phyloP scores from a whole-genome alignment of 352 stramenopile genomes.

The Phytophthora parvispora region DNA sequence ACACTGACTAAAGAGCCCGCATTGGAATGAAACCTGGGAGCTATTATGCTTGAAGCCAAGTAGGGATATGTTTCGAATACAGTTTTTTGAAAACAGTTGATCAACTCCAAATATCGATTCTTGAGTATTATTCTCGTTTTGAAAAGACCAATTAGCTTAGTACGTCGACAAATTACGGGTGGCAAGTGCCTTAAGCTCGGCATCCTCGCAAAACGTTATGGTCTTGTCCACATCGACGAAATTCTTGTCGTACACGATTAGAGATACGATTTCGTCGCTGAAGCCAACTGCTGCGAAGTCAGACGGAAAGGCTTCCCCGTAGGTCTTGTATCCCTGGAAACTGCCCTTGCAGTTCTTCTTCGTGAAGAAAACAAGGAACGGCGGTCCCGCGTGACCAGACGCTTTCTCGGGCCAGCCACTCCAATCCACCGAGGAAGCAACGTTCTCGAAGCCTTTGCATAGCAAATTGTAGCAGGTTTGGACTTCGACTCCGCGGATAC shows the following conservation, averaged over 20 bases:
- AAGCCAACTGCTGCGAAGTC: not conserved
- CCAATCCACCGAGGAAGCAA: not conserved
- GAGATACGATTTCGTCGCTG: not conserved
- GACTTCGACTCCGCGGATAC: not conserved
- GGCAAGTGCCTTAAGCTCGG: not conserved
- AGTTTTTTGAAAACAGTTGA: too few species aligned
- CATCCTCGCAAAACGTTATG: not conserved
- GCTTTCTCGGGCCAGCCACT: not conserved
- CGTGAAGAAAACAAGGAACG: conserved; percentile 1
- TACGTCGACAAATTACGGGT: not conserved
- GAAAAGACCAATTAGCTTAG: too few species aligned
- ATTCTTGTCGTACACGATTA: conserved; percentile 8
- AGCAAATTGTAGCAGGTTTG: conserved; percentile 6
- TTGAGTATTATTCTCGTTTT: too few species aligned
- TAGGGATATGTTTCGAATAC: too few species aligned
- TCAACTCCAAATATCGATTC: too few species aligned
- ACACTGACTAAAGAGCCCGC: not conserved
- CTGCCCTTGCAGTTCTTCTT: conserved; percentile 6
- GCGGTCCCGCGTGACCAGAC: not conserved
- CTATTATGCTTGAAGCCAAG: too few species aligned
- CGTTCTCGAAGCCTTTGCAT: not conserved
- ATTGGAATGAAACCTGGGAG: too few species aligned
- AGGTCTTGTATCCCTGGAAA: not conserved
- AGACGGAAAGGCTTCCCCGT: not conserved
- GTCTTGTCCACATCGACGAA: conserved; percentile 3